Conservation (phyloP, 2,329 filamentous ascomycete genomes). For the Macrophomina tecta region DNA sequence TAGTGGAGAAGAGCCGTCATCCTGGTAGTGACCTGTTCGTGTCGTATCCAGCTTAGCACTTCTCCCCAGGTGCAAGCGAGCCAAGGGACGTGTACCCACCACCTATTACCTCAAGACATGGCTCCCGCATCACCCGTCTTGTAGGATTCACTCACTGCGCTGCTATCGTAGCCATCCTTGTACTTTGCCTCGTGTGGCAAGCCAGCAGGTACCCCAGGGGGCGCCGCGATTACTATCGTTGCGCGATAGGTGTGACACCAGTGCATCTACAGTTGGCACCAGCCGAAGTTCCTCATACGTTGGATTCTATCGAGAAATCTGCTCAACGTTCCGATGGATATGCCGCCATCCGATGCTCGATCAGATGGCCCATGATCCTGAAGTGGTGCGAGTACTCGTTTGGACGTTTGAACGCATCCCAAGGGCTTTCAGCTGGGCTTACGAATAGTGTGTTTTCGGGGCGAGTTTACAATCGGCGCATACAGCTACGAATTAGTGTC, state of each 20-base stretch:
- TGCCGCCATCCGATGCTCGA: constrained; percentile 18
- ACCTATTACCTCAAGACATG: background rate
- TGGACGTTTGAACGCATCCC: constrained; percentile 28
- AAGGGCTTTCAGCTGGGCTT: constrained; percentile 64
- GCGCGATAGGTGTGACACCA: constrained; percentile 31
- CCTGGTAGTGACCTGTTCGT: constrained; percentile 37
- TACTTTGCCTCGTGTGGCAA: constrained; percentile 36
- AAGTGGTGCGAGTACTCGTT: constrained; percentile 30
- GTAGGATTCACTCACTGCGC: constrained; percentile 29
- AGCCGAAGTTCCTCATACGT: constrained; percentile 32
- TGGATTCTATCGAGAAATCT: constrained; percentile 30
- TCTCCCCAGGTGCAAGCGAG: background rate
- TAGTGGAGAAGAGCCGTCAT: constrained; percentile 38
- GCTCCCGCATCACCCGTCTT: background rate
- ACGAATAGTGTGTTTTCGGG: constrained; percentile 67
- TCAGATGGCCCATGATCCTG: background rate
- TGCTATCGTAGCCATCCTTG: constrained; percentile 31
- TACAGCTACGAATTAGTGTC: constrained; percentile 65
- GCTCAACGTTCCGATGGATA: constrained; percentile 30
- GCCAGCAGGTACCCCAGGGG: constrained; percentile 29
- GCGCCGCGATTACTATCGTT: constrained; percentile 32
- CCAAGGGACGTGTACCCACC: background rate
- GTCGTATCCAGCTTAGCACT: background rate
- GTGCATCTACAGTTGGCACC: constrained; percentile 31
- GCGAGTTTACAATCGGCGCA: constrained; percentile 67